Base-by-base conservation (phyloP, 2,329 filamentous ascomycete genomes). In the Xylariaceae sp. region DNA sequence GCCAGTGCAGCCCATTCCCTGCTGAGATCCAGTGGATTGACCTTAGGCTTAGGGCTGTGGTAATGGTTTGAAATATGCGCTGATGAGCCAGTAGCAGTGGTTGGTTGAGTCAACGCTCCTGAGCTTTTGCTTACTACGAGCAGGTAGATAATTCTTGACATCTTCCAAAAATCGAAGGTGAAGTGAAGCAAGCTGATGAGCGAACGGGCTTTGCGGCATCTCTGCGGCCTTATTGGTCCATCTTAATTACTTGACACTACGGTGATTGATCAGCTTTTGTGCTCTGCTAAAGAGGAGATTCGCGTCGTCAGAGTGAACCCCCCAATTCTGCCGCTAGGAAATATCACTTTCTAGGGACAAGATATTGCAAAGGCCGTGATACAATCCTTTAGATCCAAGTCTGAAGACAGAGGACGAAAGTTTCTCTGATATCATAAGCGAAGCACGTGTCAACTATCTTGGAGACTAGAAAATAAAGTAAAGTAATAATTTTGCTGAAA, bases 101-200 rank as follows among this genome's bases (percentile, higher is more conserved):
- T 16, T 27, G 44, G 20, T 30, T 43, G 15, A 42, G n/a, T 18
- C 48, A 36, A 55, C 48, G 53, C 52, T 55, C 42, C 36, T 33
- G 26, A 33, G 9, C 41, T 47, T 46, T 47, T n/a, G n/a, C n/a
- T n/a, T n/a, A 26, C 53, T 42, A 23, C 37, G 35, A 48, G n/a
- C 42, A 15, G 29, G 42, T 18, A 44, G 32, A 45, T 15, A 39
- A 33, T 23, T 36, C 53, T 53, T 40, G 48, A 43, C 43, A 29
- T n/a, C 48, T 50, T 53, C 53, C 53, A 33, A 49, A 56, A 56
- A 56, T 23, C 39, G 53, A 44, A 56, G 53, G 53, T 56, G 32
- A 33, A 39, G 27, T 9, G 36, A 36, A 11, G 9, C 11, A 18
- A 23, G 24, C 36, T 32, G 37, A 24, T 27, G 30, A 39, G 42